These are phyloP conservation scores for Phoenix roebelenii DNA, from an alignment of 176 grass and related monocot species.

Conservation along the genomic window DNA sequence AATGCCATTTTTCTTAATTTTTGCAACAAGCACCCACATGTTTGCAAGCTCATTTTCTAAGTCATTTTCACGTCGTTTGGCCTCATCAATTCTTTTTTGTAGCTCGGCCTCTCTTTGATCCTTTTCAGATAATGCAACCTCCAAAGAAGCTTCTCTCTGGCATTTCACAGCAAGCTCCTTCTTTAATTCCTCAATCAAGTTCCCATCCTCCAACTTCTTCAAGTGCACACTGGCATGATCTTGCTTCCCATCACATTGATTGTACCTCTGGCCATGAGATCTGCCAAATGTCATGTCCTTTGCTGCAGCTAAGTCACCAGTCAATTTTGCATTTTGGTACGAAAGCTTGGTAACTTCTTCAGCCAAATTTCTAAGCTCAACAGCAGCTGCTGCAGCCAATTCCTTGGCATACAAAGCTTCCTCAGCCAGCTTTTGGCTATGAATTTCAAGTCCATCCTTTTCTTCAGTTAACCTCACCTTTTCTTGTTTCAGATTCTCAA, in stretches of 20 bases:
- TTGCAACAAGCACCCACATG: constrained; percentile 80
- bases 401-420: constrained; percentile 95
- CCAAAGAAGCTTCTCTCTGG: constrained; percentile 74
- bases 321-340: constrained; percentile 84
- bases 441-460: constrained; percentile 80
- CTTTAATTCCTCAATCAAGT: constrained; percentile 73
- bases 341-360: constrained; percentile 98
- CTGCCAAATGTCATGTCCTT: constrained; percentile 34
- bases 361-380: constrained; percentile 90
- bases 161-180: constrained; percentile 75
- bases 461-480: constrained; percentile 64
- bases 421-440: constrained; percentile 78
- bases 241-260: constrained; percentile 15
- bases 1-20: constrained; percentile 58
- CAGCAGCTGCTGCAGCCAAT: constrained; percentile 84
- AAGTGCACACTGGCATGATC: constrained; percentile 15
- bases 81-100: constrained; percentile 61
- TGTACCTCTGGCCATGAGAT: constrained; percentile 12
- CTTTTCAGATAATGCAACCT: constrained; percentile 63
- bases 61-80: constrained; percentile 58
- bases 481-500: constrained; percentile 94
- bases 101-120: constrained; percentile 60
- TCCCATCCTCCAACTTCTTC: constrained; percentile 43
- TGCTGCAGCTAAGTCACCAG: constrained; percentile 30
- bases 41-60: constrained; percentile 80